Evolutionary conservation across 2,329 filamentous ascomycete genomes (phyloP), one percentile per base, ranked within the genome.

Genomic region (Neurospora crassa): DNA sequence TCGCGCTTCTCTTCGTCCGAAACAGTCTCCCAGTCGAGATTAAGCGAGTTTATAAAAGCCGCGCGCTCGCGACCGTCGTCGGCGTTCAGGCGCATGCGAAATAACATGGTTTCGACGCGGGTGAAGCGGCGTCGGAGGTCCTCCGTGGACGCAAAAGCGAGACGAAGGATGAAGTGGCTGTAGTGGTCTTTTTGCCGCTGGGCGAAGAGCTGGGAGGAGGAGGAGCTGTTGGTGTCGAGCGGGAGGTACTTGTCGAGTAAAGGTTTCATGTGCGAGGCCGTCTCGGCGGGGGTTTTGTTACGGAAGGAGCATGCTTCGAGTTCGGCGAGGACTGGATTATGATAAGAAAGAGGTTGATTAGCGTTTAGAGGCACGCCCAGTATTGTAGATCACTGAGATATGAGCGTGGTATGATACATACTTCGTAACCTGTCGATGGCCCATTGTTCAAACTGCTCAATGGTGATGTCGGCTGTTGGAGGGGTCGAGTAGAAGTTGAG

Each of bases 391-490:
- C 8, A 37, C 37, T 37, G 37, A 37, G 29, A 29, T 29, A 37
- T 37, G 37, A 37, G 37, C 7, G 37, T 37, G 37, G 29, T 37
- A 2, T 1, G 8, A 37, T 37, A 7, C 37, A 40, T 40, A 40
- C 37, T 88, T 82, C 93, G 91, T 75, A 99, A 81, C 71, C 96
- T 87, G 78, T 97, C 92, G 78, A 99, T 98, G 12, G 94, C 96
- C 96, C 96, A 99, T 87, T 97, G 94, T 80, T 99, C 96, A 78
- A 99, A 99, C 79, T 99, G 91, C 79, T 99, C 96, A 59, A 99
- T 89, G 0, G 93, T 97, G 76, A 99, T 96, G 79, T 99, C 96
- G 68, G 92, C 92, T 0, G 94, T 97, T 0, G 96, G 96, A 67
- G 96, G 92, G 37, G 91, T 86, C 63, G 89, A 84, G 83, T 99